These are phyloP conservation scores for Hypoxylon intermedium DNA, from an alignment of 495 filamentous ascomycete genomes.

Conservation along the genomic window DNA sequence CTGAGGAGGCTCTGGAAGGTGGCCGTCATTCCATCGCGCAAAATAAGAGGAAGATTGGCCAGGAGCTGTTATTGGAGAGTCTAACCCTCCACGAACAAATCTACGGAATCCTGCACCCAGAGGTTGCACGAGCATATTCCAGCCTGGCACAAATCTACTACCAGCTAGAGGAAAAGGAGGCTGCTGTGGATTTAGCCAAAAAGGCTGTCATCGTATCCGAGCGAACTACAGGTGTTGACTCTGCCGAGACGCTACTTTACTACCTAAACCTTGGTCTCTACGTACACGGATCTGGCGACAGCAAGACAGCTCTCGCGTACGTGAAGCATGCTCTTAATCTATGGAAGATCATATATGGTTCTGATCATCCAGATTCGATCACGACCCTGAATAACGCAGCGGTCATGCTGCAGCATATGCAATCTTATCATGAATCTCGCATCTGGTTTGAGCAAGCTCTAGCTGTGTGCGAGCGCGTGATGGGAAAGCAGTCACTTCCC, in stretches of 20 bases:
- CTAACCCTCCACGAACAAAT: conserved; percentile 98
- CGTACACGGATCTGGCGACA: conserved; percentile 89
- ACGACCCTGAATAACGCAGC: conserved; percentile 99
- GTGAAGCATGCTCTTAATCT: conserved; percentile 91
- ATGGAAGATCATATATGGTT: conserved; percentile 96
- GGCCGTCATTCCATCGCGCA: conserved; percentile 94
- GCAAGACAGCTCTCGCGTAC: conserved; percentile 79
- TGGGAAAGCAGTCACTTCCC: conserved; percentile 85
- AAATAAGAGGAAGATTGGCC: conserved; percentile 92
- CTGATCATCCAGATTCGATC: conserved; percentile 94
- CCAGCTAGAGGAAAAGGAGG: conserved; percentile 92
- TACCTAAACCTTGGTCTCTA: conserved; percentile 98
- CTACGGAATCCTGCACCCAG: conserved; percentile 95
- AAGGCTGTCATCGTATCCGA: conserved; percentile 97
- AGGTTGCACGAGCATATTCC: conserved; percentile 95
- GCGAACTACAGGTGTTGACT: conserved; percentile 92
- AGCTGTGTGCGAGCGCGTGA: conserved; percentile 82
- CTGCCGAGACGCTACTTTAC: conserved; percentile 87
- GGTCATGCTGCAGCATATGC: conserved; percentile 95
- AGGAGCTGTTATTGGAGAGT: conserved; percentile 93
- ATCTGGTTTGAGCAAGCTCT: conserved; percentile 96
- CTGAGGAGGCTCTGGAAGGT: conserved; percentile 94
- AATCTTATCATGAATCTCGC: conserved; percentile 89
- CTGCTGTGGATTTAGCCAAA: conserved; percentile 90
- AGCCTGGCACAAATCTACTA: conserved; percentile 94